Evolutionary conservation across 2,329 filamentous ascomycete genomes (phyloP), one percentile per base, ranked within the genome.

Genomic region (Sporothrix schenckii): DNA sequence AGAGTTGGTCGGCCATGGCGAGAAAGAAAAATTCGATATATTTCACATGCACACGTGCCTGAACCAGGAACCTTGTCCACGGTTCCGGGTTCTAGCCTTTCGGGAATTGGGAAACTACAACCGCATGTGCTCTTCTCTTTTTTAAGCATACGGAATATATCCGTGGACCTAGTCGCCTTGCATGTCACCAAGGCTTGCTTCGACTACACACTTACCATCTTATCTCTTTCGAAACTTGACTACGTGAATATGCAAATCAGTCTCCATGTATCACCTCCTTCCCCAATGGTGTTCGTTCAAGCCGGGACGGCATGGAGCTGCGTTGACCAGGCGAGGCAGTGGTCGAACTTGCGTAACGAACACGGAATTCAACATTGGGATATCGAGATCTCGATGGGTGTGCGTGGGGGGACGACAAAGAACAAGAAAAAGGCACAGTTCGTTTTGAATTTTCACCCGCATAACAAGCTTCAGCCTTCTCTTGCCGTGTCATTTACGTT

Each of bases 71-170:
- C 58, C 39, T 27, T 21, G 5, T 7, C 39, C 58, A 21, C 13
- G 39, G 58, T 63, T 34, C 58, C 39, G 58, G 58, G 39, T 63
- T 63, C 58, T 63, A 4, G 58, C 2, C 58, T 27, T 27, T 63
- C 58, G 58, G 58, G 21, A n/a, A 19, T 27, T n/a, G 58, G 58
- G 41, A n/a, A 19, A 19, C 39, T 63, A 24, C 19, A n/a, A 16
- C 13, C n/a, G n/a, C 4, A 10, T 47, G 47, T 5, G 39, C 44
- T 41, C 11, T 7, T 14, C 3, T 41, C 16, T 47, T 3, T 39
- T 44, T 47, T 63, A 63, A 63, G 39, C 39, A 63, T 47, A 47
- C 1, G 13, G 21, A 16, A 27, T 14, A 47, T 27, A 47, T 27
- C 58, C 39, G 41, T 27, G 39, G 19, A 13, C 11, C 39, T 21